phyloP scores from a whole-genome alignment of 257 asterid genomes.

The Solanum habrochaites region DNA sequence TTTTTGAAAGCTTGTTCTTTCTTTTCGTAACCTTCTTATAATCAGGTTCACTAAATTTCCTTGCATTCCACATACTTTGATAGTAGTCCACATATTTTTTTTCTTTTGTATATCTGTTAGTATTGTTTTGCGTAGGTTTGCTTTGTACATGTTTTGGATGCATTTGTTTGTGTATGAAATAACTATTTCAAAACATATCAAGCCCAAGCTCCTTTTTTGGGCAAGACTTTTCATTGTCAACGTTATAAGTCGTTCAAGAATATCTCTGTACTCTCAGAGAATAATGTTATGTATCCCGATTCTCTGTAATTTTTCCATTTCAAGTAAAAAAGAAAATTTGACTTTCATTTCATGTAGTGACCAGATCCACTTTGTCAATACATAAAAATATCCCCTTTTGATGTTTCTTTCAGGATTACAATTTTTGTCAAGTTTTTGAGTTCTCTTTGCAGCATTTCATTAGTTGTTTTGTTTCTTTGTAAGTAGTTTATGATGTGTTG shows the following conservation, averaged over 20 bases:
- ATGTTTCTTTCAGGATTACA: not conserved
- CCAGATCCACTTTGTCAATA: not conserved
- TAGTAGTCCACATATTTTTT: too few relatives aligned
- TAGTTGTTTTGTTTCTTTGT: not conserved
- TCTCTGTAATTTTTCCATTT: too few relatives aligned
- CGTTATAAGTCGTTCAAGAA: not conserved
- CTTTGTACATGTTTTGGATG: too few relatives aligned
- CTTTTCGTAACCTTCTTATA: too few relatives aligned
- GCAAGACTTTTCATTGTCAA: slow-evolving; percentile 15
- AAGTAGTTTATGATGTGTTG: not conserved
- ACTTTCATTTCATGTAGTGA: not conserved
- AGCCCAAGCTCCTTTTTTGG: slow-evolving; percentile 78
- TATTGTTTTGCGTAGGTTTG: too few relatives aligned
- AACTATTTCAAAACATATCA: slow-evolving; percentile 71
- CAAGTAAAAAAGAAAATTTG: not conserved
- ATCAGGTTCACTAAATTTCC: too few relatives aligned
- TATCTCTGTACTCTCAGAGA: not conserved
- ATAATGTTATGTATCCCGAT: not conserved
- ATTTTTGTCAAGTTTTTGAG: not conserved
- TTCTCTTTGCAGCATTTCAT: not conserved
- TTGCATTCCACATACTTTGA: too few relatives aligned
- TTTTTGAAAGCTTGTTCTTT: too few relatives aligned
- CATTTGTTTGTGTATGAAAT: slow-evolving; percentile 29
- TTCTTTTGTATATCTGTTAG: too few relatives aligned
- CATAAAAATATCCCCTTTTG: not conserved